Conservation (phyloP, 1,284 basidiomycete genomes). For the Pseudozyma thailandica region DNA sequence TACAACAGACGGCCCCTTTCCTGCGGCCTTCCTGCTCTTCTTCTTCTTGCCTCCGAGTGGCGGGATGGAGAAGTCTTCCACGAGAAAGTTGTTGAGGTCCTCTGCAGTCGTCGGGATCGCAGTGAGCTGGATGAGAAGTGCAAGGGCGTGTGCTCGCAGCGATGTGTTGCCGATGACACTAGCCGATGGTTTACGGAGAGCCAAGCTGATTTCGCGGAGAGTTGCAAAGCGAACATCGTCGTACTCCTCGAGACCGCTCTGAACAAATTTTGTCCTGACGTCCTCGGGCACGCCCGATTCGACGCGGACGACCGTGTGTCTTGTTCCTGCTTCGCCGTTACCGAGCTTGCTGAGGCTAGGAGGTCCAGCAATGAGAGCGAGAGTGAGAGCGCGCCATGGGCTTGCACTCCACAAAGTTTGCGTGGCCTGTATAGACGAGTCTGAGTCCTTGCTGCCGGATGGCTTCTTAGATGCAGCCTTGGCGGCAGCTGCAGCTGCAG, state of each 20-base stretch:
- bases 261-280: conserved; percentile 51
- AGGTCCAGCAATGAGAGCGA: conserved; percentile 49
- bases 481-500: conserved; percentile 8
- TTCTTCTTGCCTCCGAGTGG: conserved; percentile 30
- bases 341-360: conserved; percentile 34
- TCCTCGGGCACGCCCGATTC: conserved; percentile 47
- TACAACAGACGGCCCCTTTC: conserved; percentile 44
- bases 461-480: conserved; percentile 7
- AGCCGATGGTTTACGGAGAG: conserved; percentile 42
- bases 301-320: conserved; percentile 26
- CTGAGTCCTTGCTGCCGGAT: conserved; percentile 12
- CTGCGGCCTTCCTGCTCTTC: conserved; percentile 28
- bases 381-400: conserved; percentile 48
- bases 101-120: conserved; percentile 81
- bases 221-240: conserved; percentile 90
- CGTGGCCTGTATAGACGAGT: neutral
- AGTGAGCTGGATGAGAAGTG: conserved; percentile 79
- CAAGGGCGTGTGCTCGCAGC: conserved; percentile 75
- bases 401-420: conserved; percentile 41
- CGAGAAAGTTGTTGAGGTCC: conserved; percentile 87
- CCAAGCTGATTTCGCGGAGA: conserved; percentile 77
- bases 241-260: conserved; percentile 69
- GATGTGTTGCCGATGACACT: conserved; percentile 55
- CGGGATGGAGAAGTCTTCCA: conserved; percentile 69
- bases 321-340: conserved; percentile 30